Base-by-base conservation (phyloP, 2,329 filamentous ascomycete genomes). In the Volutella citrinella region DNA sequence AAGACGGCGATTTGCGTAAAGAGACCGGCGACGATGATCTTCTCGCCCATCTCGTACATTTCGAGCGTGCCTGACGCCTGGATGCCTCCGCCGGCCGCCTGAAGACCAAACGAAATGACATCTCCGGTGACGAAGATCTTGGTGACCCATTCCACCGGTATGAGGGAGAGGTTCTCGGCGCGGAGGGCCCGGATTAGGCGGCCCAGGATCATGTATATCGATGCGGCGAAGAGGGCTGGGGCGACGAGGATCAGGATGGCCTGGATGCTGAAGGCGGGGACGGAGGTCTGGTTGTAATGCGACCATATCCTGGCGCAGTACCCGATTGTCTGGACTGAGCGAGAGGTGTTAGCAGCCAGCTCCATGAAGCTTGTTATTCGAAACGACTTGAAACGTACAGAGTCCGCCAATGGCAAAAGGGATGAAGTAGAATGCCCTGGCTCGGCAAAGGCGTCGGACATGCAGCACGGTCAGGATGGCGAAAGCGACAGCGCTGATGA, bases 1-100 rank as follows among this genome's bases (percentile, higher is more conserved):
- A 80, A 78, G 28, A 74, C 65, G 16, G 73, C 19, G 10, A 81
- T 63, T 45, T 82, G 77, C 8, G 79, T 49, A 11, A 70, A 53
- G 5, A 82, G 55, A 6, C 77, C 76, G 5, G 46, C 65, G 7
- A 80, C 51, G 14, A 80, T 66, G 33, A 80, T 57, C n/a, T 68
- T 62, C 36, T 69, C 54, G 10, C 69, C 70, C 4, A 54, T 38
- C 26, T 30, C 45, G n/a, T n/a, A n/a, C n/a, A n/a, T 24, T 22
- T 34, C 26, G 52, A 47, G 6, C 52, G 49, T 2, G 36, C 38
- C 23, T n/a, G 41, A 42, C 25, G 44, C 49, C 26, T 54, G 39
- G 8, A 60, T 25, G 7, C 54, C 59, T 19, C 50, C 55, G 9
- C 54, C 58, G 34, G 44, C 38, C 20, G 39, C 48, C 39, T 61